These are phyloP conservation scores for Fusarium poae DNA, from an alignment of 2,329 filamentous ascomycete genomes.

Conservation along the genomic window DNA sequence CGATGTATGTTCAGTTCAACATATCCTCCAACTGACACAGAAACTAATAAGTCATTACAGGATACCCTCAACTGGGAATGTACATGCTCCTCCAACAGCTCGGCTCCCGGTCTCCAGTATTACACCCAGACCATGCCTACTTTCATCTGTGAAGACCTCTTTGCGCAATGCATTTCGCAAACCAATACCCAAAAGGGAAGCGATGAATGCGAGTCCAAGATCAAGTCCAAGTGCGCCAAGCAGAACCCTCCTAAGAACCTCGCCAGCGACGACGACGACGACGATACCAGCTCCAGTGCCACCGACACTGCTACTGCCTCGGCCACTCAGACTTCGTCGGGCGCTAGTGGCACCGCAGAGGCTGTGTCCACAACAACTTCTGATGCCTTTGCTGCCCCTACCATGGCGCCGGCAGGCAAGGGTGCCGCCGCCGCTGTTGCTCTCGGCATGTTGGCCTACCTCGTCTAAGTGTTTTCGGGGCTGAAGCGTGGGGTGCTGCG, in stretches of 20 bases:
- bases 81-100: conserved; percentile 62
- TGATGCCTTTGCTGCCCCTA: conserved; percentile 55
- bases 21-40: not conserved
- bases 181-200: conserved; percentile 60
- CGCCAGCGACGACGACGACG: conserved; percentile 38
- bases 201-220: conserved; percentile 62
- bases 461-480: conserved; percentile 57
- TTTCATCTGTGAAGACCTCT: conserved; percentile 66
- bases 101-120: conserved; percentile 64
- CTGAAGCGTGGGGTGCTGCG: conserved; percentile 31
- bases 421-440: conserved; percentile 63
- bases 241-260: conserved; percentile 53
- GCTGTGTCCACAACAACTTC: conserved; percentile 54
- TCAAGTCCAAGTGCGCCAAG: conserved; percentile 61
- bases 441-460: conserved; percentile 65
- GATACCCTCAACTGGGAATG: conserved; percentile 62
- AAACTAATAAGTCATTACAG: conserved; percentile 48
- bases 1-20: conserved; percentile 55
- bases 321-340: conserved; percentile 31
- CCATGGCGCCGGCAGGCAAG: conserved; percentile 59
- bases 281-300: conserved; percentile 48
- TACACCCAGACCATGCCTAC: conserved; percentile 66
- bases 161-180: conserved; percentile 60
- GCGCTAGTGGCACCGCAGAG: conserved; percentile 36
- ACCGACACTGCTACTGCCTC: conserved; percentile 39